A percentile compares a stretch with the other conserved stretches of the same genome.
Evolutionary conservation across 1,284 basidiomycete genomes (phyloP).

Genomic region (Ustilago hordei): DNA sequence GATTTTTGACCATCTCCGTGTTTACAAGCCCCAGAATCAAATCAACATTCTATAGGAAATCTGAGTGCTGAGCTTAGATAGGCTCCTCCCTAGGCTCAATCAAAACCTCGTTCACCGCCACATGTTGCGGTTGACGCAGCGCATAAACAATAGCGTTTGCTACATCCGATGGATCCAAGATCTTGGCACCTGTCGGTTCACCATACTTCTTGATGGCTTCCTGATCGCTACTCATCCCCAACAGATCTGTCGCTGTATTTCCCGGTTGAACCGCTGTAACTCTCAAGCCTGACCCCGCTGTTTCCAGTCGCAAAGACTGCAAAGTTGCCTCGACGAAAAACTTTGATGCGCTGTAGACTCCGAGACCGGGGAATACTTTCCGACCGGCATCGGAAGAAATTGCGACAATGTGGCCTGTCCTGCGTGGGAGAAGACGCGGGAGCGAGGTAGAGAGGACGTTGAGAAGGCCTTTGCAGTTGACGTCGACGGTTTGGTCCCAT

Average conservation of each 20-base stretch:
- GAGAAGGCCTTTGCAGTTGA: slow-evolving; percentile 68
- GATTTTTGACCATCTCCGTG: neutral
- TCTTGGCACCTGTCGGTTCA: slow-evolving; percentile 64
- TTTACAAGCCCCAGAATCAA: slow-evolving; percentile 1
- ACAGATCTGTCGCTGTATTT: slow-evolving; percentile 64
- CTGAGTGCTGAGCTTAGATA: slow-evolving; percentile 22
- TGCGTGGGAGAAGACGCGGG: slow-evolving; percentile 55
- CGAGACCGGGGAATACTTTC: slow-evolving; percentile 67
- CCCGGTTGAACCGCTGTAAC: slow-evolving; percentile 66
- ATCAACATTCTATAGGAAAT: neutral
- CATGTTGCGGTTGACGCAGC: slow-evolving; percentile 62
- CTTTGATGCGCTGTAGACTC: slow-evolving; percentile 67
- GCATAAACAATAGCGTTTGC: slow-evolving; percentile 66
- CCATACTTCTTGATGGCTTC: slow-evolving; percentile 67
- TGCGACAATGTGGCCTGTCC: slow-evolving; percentile 64
- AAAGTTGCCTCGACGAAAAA: slow-evolving; percentile 68
- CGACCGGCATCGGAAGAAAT: slow-evolving; percentile 68
- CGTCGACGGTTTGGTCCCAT: slow-evolving; percentile 68
- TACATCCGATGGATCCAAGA: slow-evolving; percentile 63
- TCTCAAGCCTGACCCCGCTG: slow-evolving; percentile 60
- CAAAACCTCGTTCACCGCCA: slow-evolving; percentile 65
- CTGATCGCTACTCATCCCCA: slow-evolving; percentile 65
- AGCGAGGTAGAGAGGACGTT: slow-evolving; percentile 59
- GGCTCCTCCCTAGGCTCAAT: slow-evolving; percentile 60
- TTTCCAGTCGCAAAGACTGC: slow-evolving; percentile 65